Conservation (phyloP, 345 rosid genomes). For the Cardamine occulta region DNA sequence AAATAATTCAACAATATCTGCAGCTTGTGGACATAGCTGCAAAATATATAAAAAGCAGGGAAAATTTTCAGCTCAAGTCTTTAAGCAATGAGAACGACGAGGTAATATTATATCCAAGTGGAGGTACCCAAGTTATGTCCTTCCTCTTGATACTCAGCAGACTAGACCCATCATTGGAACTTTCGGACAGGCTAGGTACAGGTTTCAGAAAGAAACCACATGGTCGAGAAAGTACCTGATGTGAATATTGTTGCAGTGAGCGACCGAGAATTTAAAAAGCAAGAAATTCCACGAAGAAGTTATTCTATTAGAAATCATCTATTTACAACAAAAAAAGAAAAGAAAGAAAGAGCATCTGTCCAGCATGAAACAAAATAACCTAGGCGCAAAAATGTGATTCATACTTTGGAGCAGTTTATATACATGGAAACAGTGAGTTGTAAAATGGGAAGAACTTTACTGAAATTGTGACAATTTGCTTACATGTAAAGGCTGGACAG, state of each 20-base stretch:
- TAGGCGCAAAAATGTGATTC: background rate
- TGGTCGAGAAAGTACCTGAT: conserved; percentile 87
- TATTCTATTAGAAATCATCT: conserved; percentile 10
- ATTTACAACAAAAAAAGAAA: conserved; percentile 2
- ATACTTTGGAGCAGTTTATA: conserved; percentile 17
- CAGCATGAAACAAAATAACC: conserved; percentile 16
- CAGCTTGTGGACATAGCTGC: conserved; percentile 87
- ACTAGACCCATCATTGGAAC: conserved; percentile 61
- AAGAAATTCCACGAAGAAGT: conserved; percentile 19
- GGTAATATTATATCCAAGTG: conserved; percentile 25
- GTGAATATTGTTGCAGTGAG: conserved; percentile 33
- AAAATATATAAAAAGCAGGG: conserved; percentile 23
- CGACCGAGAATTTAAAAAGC: conserved; percentile 14
- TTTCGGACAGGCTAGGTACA: conserved; percentile 63
- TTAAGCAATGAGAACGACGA: conserved; percentile 18
- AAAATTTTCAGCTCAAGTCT: conserved; percentile 17
- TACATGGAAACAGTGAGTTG: conserved; percentile 1
- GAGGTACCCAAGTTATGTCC: conserved; percentile 81
- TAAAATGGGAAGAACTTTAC: conserved; percentile 1
- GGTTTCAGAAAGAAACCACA: conserved; percentile 90
- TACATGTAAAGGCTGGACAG: conserved; percentile 86
- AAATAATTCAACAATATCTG: conserved; percentile 83
- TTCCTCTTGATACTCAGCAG: conserved; percentile 81
- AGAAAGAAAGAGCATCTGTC: conserved; percentile 5
- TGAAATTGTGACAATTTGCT: conserved; percentile 37